phyloP scores from a whole-genome alignment of 139 green algal species.

The Chlorella sp. region DNA sequence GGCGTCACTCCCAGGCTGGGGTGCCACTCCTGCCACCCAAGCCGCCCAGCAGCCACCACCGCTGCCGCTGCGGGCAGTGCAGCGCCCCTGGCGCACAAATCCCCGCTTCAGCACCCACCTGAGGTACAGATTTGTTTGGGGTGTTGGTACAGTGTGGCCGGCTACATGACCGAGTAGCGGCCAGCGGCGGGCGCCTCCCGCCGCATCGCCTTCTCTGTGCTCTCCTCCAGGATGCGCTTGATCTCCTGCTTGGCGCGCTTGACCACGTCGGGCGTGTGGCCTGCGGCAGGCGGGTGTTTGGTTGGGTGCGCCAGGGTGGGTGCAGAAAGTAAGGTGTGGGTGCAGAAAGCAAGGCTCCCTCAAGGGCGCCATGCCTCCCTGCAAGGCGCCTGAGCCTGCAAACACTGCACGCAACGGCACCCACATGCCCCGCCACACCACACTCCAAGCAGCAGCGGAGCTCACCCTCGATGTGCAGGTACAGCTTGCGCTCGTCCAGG shows the following conservation, averaged over 20 bases:
- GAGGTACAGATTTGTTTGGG: background rate
- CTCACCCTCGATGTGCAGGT: slow-evolving; percentile 89
- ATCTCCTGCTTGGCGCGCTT: slow-evolving; percentile 82
- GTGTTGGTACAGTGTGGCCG: background rate
- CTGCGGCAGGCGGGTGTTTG: slow-evolving; percentile 20
- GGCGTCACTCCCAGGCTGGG: background rate
- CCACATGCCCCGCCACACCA: background rate
- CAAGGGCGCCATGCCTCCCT: no score
- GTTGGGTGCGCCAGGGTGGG: no score
- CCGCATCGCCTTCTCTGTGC: slow-evolving; percentile 86
- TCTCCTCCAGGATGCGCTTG: slow-evolving; percentile 82
- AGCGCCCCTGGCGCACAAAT: no score
- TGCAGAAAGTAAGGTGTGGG: no score
- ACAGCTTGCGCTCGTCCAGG: slow-evolving; percentile 93
- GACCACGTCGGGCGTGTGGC: slow-evolving; percentile 70
- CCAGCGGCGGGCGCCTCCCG: slow-evolving; percentile 66
- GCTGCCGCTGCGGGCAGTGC: background rate
- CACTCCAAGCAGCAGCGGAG: background rate
- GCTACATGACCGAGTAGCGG: slow-evolving; percentile 55
- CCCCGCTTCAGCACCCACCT: background rate
- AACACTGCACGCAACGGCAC: background rate
- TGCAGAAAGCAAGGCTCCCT: no score
- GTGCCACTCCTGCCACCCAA: background rate
- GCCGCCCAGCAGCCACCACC: background rate
- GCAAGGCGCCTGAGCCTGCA: no score